Evolutionary conservation across 257 asterid genomes (phyloP).

Genomic region (Solanum etuberosum): DNA sequence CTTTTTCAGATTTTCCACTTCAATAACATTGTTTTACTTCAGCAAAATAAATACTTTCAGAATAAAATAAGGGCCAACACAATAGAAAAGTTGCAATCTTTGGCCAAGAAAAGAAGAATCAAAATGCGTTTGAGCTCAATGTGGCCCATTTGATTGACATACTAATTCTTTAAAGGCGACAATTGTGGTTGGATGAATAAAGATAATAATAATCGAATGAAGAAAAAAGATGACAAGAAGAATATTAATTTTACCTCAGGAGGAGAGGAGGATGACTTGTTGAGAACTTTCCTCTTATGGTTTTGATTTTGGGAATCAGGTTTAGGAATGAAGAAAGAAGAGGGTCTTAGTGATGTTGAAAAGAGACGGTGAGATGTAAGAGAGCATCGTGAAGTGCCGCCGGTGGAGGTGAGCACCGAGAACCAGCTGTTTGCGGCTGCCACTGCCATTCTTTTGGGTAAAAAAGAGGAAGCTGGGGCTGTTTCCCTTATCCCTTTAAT

Average conservation of each 20-base stretch:
- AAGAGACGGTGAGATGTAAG: background rate
- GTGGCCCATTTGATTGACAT: background rate
- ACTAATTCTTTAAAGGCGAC: background rate
- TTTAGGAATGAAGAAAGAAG: constrained; percentile 4
- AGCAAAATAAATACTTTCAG: background rate
- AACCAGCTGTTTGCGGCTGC: constrained; percentile 16
- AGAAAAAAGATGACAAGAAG: background rate
- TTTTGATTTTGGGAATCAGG: background rate
- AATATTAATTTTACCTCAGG: constrained; percentile 5
- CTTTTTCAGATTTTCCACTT: background rate
- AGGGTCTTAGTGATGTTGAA: background rate
- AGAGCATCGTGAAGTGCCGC: background rate
- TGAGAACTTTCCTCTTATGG: background rate
- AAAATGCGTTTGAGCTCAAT: background rate
- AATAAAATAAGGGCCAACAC: background rate
- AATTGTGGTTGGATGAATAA: background rate
- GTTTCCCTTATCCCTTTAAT: background rate
- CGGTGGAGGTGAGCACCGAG: constrained; percentile 13
- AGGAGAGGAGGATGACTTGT: background rate
- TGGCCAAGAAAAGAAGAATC: background rate
- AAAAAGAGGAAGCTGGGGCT: no score
- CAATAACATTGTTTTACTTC: background rate
- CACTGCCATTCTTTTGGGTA: constrained; percentile 16
- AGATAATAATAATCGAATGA: background rate
- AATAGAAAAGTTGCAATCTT: background rate